Percentiles rank a stretch among this genome's conserved stretches.
phyloP scores from a whole-genome alignment of 139 green algal species.

The Chlamydomonas schloesseri region DNA sequence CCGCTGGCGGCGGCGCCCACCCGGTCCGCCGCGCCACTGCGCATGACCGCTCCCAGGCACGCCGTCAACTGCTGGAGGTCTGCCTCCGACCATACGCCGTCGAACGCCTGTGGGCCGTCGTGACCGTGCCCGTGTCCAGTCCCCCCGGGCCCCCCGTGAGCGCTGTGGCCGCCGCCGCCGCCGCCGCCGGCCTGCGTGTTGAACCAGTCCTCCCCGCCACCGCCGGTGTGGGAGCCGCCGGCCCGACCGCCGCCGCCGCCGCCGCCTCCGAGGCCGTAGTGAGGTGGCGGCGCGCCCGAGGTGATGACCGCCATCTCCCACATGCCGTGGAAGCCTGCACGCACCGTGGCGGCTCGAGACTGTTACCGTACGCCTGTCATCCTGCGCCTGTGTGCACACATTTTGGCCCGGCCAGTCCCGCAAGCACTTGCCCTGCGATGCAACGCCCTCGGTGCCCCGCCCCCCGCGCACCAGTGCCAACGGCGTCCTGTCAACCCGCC shows the following conservation, averaged over 20 bases:
- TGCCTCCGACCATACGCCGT: constrained; percentile 27
- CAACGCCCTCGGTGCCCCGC: too few relatives aligned
- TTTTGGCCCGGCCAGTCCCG: too few relatives aligned
- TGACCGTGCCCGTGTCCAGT: background rate
- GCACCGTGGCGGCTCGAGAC: too few relatives aligned
- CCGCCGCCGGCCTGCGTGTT: background rate
- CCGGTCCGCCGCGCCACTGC: background rate
- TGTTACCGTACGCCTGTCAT: too few relatives aligned
- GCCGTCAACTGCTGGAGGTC: background rate
- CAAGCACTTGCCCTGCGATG: too few relatives aligned
- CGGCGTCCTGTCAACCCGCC: too few relatives aligned
- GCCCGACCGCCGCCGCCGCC: background rate
- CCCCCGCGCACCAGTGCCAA: too few relatives aligned
- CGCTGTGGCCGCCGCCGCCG: too few relatives aligned
- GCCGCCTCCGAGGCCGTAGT: background rate
- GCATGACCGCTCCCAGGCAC: background rate
- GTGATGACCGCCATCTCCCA: constrained; percentile 12
- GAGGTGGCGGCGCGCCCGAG: background rate
- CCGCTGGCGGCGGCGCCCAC: constrained; percentile 14
- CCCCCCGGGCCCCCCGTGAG: too few relatives aligned
- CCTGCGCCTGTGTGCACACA: too few relatives aligned
- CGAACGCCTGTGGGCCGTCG: background rate
- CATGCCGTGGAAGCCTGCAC: constrained; percentile 23
- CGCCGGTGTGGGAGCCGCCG: too few relatives aligned
- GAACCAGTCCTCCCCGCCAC: background rate